Evolutionary conservation across 148 eudicot genomes (phyloP).

Genomic region (Camellia sinensis): DNA sequence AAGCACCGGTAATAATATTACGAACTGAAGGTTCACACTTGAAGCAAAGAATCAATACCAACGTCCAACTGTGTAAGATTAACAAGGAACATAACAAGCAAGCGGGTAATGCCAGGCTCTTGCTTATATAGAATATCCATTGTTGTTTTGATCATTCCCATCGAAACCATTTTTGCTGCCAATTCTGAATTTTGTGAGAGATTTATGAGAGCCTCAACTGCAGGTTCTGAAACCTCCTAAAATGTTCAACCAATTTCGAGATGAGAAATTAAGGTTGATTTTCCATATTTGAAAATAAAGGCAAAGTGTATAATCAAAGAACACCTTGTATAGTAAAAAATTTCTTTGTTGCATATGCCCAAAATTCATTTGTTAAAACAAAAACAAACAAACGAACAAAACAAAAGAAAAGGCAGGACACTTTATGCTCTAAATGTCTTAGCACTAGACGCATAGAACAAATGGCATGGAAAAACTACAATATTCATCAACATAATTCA

Average conservation of each 20-base stretch:
- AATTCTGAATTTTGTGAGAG: slow-evolving; percentile 70
- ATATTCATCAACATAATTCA: no score
- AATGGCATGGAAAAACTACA: no score
- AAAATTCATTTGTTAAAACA: no score
- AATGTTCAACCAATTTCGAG: not conserved
- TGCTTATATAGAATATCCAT: slow-evolving; percentile 78
- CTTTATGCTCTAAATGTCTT: no score
- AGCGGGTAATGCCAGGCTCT: slow-evolving; percentile 43
- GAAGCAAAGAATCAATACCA: slow-evolving; percentile 86
- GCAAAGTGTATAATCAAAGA: not conserved
- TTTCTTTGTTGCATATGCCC: no score
- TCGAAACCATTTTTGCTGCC: slow-evolving; percentile 72
- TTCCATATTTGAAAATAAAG: not conserved
- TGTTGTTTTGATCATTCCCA: slow-evolving; percentile 47
- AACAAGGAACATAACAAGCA: slow-evolving; percentile 86
- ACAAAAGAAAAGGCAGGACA: no score
- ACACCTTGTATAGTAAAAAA: slow-evolving; percentile 42
- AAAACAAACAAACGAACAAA: no score
- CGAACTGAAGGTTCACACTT: slow-evolving; percentile 51
- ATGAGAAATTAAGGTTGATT: not conserved
- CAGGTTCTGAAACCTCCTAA: slow-evolving; percentile 95
- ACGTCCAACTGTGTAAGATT: slow-evolving; percentile 92
- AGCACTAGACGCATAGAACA: no score
- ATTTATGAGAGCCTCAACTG: slow-evolving; percentile 82
- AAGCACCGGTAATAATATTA: not conserved